Evolutionary conservation across 306 rosid species (phyloP), one percentile per base, ranked within the genome.

Genomic region (Quercus alba): DNA sequence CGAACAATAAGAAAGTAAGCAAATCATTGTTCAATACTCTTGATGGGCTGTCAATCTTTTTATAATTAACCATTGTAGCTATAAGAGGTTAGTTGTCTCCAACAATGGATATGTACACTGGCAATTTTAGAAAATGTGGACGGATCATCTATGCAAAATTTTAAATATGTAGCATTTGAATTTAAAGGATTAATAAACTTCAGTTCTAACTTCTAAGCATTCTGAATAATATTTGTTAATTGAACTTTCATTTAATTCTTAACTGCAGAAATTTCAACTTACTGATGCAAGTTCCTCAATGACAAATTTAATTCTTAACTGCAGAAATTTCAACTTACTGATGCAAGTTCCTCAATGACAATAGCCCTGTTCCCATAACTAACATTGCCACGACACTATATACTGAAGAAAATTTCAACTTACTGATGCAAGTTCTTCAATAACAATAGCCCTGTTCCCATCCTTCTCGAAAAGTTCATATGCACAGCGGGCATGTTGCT

Each of bases 201-300:
- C 54, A 12, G 54, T 49, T 49, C 54, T 3, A 49, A 49, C 15
- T 49, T 49, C 5, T 13, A 49, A 49, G 14, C 54, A 49, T 49
- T 49, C 54, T 49, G 54, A 49, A 49, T 49, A 49, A 49, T 49
- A 17, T 49, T 49, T 49, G 17, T 49, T 49, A 49, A 49, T 49
- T 49, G 52, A 49, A 49, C 54, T 49, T 49, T 49, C 54, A 12
- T 49, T 49, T 49, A 13, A 49, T 12, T 49, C 54, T 49, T 12
- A 49, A 28, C 30, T 46, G 33, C 30, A 23, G 62, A 52, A 54
- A 74, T 70, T 54, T 78, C 15, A 56, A 81, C 97, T 86, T 89
- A 96, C 99, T 8, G 98, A 91, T 73, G 98, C 98, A 78, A 96
- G 99, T 83, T 96, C 99, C 82, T 96, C 99, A 49, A 96, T 93